A percentile compares a stretch with the other conserved stretches of the same genome.
phyloP scores from a whole-genome alignment of 768 basidiomycete genomes.

The Atractiella rhizophila region DNA sequence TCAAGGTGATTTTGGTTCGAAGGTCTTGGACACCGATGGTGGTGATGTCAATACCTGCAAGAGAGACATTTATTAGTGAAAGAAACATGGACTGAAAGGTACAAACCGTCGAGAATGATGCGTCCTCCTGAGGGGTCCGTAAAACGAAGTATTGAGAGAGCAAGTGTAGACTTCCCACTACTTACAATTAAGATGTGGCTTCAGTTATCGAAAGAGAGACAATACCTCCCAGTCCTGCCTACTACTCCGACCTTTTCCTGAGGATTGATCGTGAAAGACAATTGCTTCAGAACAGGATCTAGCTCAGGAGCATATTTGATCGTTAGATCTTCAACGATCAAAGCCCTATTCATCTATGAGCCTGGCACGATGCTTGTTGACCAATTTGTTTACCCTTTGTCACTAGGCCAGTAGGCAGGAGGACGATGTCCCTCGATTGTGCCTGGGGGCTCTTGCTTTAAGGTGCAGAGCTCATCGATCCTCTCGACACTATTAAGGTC shows the following conservation, averaged over 20 bases:
- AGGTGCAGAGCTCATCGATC: not conserved
- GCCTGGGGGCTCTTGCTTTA: conserved; percentile 18
- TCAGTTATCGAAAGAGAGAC: not conserved
- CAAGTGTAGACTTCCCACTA: conserved; percentile 18
- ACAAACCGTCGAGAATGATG: conserved; percentile 20
- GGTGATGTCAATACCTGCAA: conserved; percentile 24
- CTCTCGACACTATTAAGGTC: too few species aligned
- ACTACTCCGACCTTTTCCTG: conserved; percentile 25
- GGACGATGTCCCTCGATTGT: conserved; percentile 18
- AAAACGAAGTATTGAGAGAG: conserved; percentile 25
- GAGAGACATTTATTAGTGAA: conserved; percentile 45
- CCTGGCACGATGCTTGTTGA: too few species aligned
- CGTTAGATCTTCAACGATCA: conserved; percentile 18
- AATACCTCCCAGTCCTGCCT: conserved; percentile 37
- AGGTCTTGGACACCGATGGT: conserved; percentile 28
- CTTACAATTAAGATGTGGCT: not conserved
- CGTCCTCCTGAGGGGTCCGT: conserved; percentile 21
- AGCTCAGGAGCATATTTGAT: conserved; percentile 15
- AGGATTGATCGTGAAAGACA: conserved; percentile 20
- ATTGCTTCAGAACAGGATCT: conserved; percentile 20
- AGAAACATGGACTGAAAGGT: conserved; percentile 24
- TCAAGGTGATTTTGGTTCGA: conserved; percentile 39
- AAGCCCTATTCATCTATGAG: too few species aligned
- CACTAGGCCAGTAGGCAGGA: conserved; percentile 24
- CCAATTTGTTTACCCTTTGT: conserved; percentile 19